These are phyloP conservation scores for Spizellomyces sp. DNA, from an alignment of 192 early-diverging fungal species.

Conservation along the genomic window DNA sequence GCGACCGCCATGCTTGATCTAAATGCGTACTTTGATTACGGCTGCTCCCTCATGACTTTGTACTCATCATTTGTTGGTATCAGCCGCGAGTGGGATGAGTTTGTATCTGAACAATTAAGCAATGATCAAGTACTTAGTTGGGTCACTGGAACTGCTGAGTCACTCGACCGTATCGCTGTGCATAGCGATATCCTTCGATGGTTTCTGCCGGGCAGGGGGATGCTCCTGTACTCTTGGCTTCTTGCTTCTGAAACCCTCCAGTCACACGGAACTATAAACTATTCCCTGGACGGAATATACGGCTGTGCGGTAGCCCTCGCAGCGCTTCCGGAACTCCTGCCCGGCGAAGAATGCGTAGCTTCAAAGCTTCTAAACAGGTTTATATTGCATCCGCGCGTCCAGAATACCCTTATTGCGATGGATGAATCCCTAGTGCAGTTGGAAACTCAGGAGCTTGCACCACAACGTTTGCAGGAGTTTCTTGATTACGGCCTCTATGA, in stretches of 20 bases:
- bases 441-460: background rate
- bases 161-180: background rate
- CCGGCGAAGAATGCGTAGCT: constrained; percentile 32
- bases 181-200: constrained; percentile 11
- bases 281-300: background rate
- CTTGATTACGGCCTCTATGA: constrained; percentile 25
- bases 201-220: constrained; percentile 5
- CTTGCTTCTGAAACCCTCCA: background rate
- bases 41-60: constrained; percentile 3
- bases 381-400: constrained; percentile 21
- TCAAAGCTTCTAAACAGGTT: constrained; percentile 17
- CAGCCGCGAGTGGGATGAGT: background rate
- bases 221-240: constrained; percentile 13
- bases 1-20: background rate
- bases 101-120: background rate
- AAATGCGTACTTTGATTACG: background rate
- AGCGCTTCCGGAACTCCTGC: constrained; percentile 10
- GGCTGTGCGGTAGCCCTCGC: constrained; percentile 22
- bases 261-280: background rate
- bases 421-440: background rate
- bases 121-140: background rate
- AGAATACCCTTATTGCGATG: background rate
- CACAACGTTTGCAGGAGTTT: constrained; percentile 23
- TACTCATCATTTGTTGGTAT: background rate
- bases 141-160: background rate